A percentile compares a stretch with the other conserved stretches of the same genome.
Conservation (phyloP, 495 filamentous ascomycete genomes). For the Podospora pseudocomata region DNA sequence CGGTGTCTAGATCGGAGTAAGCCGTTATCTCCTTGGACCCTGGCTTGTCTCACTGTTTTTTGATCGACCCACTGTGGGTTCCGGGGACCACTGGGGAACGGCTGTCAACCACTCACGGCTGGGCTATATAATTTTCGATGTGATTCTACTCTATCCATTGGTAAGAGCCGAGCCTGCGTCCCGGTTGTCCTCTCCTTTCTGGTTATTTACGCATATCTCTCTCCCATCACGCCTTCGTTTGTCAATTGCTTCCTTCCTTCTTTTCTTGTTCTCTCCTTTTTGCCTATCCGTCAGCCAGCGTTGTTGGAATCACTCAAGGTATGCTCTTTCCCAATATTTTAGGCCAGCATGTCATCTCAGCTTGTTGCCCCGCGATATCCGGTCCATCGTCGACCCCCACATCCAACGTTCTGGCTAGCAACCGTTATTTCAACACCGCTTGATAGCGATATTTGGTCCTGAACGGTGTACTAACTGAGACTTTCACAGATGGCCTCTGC, state of each 20-base stretch:
- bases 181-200: conserved; percentile 2
- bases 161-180: conserved; percentile 18
- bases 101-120: conserved; percentile 14
- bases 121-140: conserved; percentile 18
- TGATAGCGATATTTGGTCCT: conserved; percentile 3
- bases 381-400: neutral
- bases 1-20: neutral
- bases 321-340: conserved; percentile 52
- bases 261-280: conserved; percentile 4
- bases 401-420: neutral
- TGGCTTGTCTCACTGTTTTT: conserved; percentile 7
- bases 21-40: neutral
- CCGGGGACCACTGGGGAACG: neutral
- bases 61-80: conserved; percentile 15
- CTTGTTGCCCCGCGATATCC: conserved; percentile 1
- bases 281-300: conserved; percentile 7
- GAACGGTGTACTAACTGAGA: neutral
- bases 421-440: neutral
- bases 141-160: conserved; percentile 15
- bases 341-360: neutral
- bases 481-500: conserved; percentile 45
- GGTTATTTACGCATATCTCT: conserved; percentile 18
- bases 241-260: conserved; percentile 14
- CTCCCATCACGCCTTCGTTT: conserved; percentile 14
- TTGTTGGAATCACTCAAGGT: conserved; percentile 46